Evolutionary conservation across 805 yeast species (phyloP), one percentile per base, ranked within the genome.

Genomic region (Candida tammaniensis): DNA sequence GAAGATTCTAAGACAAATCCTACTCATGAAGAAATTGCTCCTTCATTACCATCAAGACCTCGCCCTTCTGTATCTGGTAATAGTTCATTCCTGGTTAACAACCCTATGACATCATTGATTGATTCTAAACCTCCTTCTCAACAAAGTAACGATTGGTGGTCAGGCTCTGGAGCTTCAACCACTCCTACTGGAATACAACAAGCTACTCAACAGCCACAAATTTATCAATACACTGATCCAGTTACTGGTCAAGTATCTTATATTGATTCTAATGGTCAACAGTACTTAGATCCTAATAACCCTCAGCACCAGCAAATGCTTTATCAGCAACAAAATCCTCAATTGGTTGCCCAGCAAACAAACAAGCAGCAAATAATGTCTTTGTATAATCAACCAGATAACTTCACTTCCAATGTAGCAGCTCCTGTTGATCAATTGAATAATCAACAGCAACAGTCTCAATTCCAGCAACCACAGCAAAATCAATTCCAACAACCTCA

Each of bases 151-250:
- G 66, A 60, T 24, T 61, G 68, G 67, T 60, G 66, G 66, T 46
- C 52, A 7, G 39, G 47, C 14, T 26, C 38, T 17, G n/a, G n/a
- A n/a, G 17, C 18, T 13, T 27, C 40, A 14, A 29, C 13, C 31
- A 6, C 9, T 33, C 24, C 27, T 9, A 30, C 26, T 9, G 33
- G 27, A 11, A 25, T 28, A 19, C 10, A 38, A 15, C 8, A 39
- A 22, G 19, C 27, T 43, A 17, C 15, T 12, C 61, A 23, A 37
- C 61, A 42, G 59, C 74, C 55, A 33, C 82, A 65, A 55, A 78
- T 68, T 57, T 82, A 61, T 47, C 91, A 82, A 49, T 83, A 78
- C 51, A 68, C 81, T 14, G 89, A 83, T 47, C 87, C 88, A 2
- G 62, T 72, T 6, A 80, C 87, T 0, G 89, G 91, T 9, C 72